Evolutionary conservation across 2,329 filamentous ascomycete genomes (phyloP), one percentile per base, ranked within the genome.

Genomic region (Phialophora expanda): DNA sequence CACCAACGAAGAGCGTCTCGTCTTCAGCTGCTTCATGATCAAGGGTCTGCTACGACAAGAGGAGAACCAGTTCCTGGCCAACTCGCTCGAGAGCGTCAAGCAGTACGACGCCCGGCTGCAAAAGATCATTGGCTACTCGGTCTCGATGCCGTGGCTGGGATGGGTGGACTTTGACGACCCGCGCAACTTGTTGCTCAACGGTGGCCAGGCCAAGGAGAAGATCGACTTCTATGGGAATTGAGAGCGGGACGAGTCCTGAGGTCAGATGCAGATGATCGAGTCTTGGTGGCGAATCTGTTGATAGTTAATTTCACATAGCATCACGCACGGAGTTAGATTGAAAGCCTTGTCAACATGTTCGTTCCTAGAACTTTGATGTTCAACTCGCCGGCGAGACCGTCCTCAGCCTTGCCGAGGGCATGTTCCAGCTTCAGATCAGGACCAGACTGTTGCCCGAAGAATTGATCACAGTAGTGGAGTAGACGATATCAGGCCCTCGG

Each of bases 21-120:
- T 78, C 2, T 77, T 74, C 53, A 72, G 73, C 6, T 72, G 71
- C 5, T 79, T 79, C 61, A 72, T 74, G 38, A 76, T 74, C 0
- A 68, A 74, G 32, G 77, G 77, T 2, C 77, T 70, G 56, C 60
- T 79, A 30, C 70, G 77, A 1, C 48, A 62, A 30, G 59, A 48
- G n/a, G 44, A 48, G 17, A 48, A 48, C 11, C 44, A 48, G 22
- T 48, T n/a, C 44, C 17, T 48, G 17, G 44, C 44, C 17, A 48
- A n/a, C 22, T 22, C 44, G 17, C 44, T 48, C n/a, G 44, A 48
- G 44, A 22, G 17, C 44, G 22, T 48, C 22, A 22, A 48, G 44
- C 22, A n/a, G 22, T 48, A 48, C 44, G n/a, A n/a, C 17, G 44
- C 44, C 6, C n/a, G 22, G 6, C n/a, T 48, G 44, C 44, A 48